Evolutionary conservation across 345 rosid species (phyloP).

Genomic region (Eucalyptus pumila): DNA sequence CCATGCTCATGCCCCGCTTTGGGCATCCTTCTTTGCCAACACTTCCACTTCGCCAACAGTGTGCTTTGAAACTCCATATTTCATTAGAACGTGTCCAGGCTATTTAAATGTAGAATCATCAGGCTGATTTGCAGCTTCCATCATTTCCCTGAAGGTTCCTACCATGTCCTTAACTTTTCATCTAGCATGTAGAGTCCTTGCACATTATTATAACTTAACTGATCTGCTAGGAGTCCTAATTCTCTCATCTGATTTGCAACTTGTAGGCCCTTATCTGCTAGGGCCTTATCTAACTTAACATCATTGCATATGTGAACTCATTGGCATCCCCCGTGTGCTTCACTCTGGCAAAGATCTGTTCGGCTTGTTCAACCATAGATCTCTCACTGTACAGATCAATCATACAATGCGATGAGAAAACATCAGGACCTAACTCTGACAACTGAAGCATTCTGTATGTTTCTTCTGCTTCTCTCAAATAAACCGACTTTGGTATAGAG

Average conservation of each 20-base stretch:
- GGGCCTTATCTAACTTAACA: conserved; percentile 65
- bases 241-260: conserved; percentile 68
- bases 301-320: conserved; percentile 74
- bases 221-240: conserved; percentile 34
- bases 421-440: conserved; percentile 25
- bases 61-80: conserved; percentile 58
- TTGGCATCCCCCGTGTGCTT: conserved; percentile 56
- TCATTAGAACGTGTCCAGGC: conserved; percentile 44
- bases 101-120: conserved; percentile 60
- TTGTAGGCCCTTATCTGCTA: conserved; percentile 45
- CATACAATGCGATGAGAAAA: conserved; percentile 73
- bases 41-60: conserved; percentile 43
- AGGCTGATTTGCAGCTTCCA: conserved; percentile 33
- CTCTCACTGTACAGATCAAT: conserved; percentile 68
- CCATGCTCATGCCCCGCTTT: too few species aligned
- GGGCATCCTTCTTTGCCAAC: conserved; percentile 21
- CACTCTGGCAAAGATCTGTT: conserved; percentile 43
- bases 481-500: conserved; percentile 80
- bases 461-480: conserved; percentile 67
- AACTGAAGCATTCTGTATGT: conserved; percentile 44
- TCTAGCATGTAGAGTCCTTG: conserved; percentile 55
- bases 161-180: conserved; percentile 52
- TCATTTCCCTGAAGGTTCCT: conserved; percentile 58
- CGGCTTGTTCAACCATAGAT: conserved; percentile 57
- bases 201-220: conserved; percentile 65